A percentile compares a stretch with the other conserved stretches of the same genome.
These are phyloP conservation scores for Hirsutella rhossiliensis DNA, from an alignment of 2,329 filamentous ascomycete species.

Conservation along the genomic window DNA sequence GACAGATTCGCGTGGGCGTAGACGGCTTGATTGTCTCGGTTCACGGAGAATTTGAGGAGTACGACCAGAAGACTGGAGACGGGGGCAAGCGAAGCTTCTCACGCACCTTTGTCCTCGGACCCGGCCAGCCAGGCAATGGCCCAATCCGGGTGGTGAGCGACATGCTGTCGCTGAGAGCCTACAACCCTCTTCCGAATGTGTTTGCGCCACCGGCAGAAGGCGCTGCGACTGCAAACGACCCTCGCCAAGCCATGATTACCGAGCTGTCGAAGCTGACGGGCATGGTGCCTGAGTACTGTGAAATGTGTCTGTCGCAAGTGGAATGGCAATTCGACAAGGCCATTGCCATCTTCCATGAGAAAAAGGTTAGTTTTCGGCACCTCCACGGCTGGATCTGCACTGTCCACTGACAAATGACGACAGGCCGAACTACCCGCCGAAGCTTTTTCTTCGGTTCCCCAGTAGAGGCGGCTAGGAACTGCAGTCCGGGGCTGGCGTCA, in stretches of 20 bases:
- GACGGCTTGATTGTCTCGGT: slow-evolving; percentile 67
- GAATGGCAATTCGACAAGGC: slow-evolving; percentile 73
- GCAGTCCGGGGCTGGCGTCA: too few species aligned
- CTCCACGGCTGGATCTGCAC: not conserved
- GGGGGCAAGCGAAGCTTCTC: slow-evolving; percentile 67
- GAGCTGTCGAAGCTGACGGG: slow-evolving; percentile 67
- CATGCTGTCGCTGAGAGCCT: slow-evolving; percentile 61
- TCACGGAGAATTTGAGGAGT: slow-evolving; percentile 78
- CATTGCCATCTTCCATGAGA: slow-evolving; percentile 60
- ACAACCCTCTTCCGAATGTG: slow-evolving; percentile 36
- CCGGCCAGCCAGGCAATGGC: slow-evolving; percentile 51
- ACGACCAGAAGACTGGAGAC: slow-evolving; percentile 41
- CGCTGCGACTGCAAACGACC: slow-evolving; percentile 18
- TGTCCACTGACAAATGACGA: not conserved
- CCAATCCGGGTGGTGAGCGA: slow-evolving; percentile 69
- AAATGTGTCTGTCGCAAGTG: slow-evolving; percentile 68
- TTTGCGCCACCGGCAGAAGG: slow-evolving; percentile 17
- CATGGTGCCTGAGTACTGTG: slow-evolving; percentile 68
- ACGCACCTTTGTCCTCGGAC: slow-evolving; percentile 67
- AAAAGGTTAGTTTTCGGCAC: slow-evolving; percentile 44
- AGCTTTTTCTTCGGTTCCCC: slow-evolving; percentile 10
- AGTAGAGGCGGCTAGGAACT: not conserved
- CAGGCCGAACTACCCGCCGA: slow-evolving; percentile 14
- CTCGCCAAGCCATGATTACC: slow-evolving; percentile 58
- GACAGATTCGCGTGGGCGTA: slow-evolving; percentile 52